phyloP scores from a whole-genome alignment of 23 red algal species.

The Chondrus crispus region DNA sequence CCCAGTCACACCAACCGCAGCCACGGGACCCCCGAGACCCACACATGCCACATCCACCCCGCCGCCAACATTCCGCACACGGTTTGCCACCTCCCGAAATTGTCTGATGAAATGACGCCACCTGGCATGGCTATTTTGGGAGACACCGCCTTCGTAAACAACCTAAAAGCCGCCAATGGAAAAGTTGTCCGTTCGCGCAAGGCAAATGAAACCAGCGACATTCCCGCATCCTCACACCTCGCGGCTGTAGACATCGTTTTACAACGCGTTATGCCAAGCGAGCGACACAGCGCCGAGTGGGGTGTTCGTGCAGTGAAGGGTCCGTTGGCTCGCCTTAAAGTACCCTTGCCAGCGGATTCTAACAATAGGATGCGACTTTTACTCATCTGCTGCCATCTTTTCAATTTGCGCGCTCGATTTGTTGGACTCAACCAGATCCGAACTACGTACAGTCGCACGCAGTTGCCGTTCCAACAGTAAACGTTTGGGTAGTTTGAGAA shows the following conservation, averaged over 20 bases:
- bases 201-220: background rate
- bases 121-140: background rate
- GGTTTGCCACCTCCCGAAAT: background rate
- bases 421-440: constrained; percentile 12
- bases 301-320: background rate
- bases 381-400: background rate
- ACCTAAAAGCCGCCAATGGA: background rate
- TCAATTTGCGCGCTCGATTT: background rate
- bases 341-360: background rate
- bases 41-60: too few species aligned
- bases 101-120: background rate
- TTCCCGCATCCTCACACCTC: background rate
- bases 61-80: too few species aligned
- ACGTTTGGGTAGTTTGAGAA: too few species aligned
- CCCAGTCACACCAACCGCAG: too few species aligned
- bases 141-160: background rate
- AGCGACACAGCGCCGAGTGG: background rate
- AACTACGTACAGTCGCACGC: too few species aligned
- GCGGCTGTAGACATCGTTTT: background rate
- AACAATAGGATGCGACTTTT: background rate
- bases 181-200: background rate
- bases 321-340: background rate
- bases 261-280: background rate
- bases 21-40: too few species aligned
- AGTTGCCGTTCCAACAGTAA: too few species aligned